Evolutionary conservation across 768 basidiomycete species (phyloP), one percentile per base, ranked within the genome.

Genomic region (Leccinum incarnatum): DNA sequence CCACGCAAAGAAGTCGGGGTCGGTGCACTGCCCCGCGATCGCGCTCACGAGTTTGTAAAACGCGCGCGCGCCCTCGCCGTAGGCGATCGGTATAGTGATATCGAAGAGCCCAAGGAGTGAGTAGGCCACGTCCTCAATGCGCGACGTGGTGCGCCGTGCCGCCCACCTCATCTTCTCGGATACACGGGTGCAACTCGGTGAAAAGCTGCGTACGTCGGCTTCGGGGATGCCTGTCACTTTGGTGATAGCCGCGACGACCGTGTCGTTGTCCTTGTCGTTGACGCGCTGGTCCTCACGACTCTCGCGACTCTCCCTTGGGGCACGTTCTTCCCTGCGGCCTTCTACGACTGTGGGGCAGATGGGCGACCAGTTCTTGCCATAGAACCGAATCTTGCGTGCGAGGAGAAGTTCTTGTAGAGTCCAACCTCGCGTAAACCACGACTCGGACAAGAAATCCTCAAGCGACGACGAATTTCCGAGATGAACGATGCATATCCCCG

Each of bases 161-260:
- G 62, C 63, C 68, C 68, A 69, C 19, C 52, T 52, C 68, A 69
- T 69, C 59, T 65, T 70, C 56, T 69, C 68, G 4, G 60, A 32
- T 6, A 70, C 32, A 47, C 63, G 45, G 29, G 60, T 61, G 34
- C 63, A 69, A 2, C 60, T 15, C 5, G 63, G 68, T 53, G 53
- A 54, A 30, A 70, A 69, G 42, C 21, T 55, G n/a, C 63, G 61
- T 53, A 70, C 51, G 55, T 70, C 65, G 17, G 52, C 15, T 48
- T 68, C 63, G 5, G 60, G 63, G 10, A 70, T 69, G n/a, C 59
- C 55, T 1, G 68, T 70, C 23, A 47, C 64, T 51, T 50, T 63
- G 55, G 52, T 23, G 52, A 70, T 36, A 46, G 64, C 37, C 30
- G 56, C 46, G 27, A 69, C 4, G 40, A 65, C 52, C 2, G 60